A percentile compares a stretch with the other conserved stretches of the same genome.
phyloP scores from a whole-genome alignment of 768 basidiomycete species.

The Lactarius indigo region DNA sequence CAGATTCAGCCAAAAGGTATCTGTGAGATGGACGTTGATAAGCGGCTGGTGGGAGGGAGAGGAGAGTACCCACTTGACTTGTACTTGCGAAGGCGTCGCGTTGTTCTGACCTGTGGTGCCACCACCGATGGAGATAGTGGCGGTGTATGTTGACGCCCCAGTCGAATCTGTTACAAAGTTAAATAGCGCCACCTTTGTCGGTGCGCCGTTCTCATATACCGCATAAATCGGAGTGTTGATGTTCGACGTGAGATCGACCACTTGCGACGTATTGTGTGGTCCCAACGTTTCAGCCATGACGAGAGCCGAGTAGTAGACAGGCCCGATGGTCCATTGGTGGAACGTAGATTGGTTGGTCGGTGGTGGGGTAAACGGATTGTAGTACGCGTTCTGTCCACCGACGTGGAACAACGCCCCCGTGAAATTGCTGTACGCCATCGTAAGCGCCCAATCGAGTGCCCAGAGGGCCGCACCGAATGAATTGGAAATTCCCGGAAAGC shows the following conservation, averaged over 20 bases:
- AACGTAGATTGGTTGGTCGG: slow-evolving; percentile 52
- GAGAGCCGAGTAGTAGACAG: slow-evolving; percentile 70
- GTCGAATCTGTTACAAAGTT: slow-evolving; percentile 65
- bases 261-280: slow-evolving; percentile 53
- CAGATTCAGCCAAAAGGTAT: slow-evolving; percentile 54
- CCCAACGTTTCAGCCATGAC: slow-evolving; percentile 70
- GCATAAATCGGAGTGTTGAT: slow-evolving; percentile 59
- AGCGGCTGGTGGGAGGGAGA: neutral
- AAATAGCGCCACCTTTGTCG: slow-evolving; percentile 62
- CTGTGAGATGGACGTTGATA: slow-evolving; percentile 31
- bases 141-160: slow-evolving; percentile 52
- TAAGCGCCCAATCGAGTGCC: slow-evolving; percentile 50
- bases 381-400: slow-evolving; percentile 62
- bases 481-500: slow-evolving; percentile 54
- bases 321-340: slow-evolving; percentile 70
- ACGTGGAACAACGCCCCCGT: slow-evolving; percentile 45
- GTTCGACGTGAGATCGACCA: slow-evolving; percentile 56
- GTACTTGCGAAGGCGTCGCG: slow-evolving; percentile 44
- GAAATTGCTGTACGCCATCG: slow-evolving; percentile 50
- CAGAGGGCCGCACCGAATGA: slow-evolving; percentile 52
- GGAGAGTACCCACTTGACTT: slow-evolving; percentile 46
- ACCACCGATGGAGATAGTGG: slow-evolving; percentile 47
- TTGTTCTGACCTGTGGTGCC: slow-evolving; percentile 39
- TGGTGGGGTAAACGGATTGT: slow-evolving; percentile 52
- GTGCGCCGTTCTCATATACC: slow-evolving; percentile 66